These are phyloP conservation scores for Blastobotrys robertii DNA, from an alignment of 805 yeast genomes.

Conservation along the genomic window DNA sequence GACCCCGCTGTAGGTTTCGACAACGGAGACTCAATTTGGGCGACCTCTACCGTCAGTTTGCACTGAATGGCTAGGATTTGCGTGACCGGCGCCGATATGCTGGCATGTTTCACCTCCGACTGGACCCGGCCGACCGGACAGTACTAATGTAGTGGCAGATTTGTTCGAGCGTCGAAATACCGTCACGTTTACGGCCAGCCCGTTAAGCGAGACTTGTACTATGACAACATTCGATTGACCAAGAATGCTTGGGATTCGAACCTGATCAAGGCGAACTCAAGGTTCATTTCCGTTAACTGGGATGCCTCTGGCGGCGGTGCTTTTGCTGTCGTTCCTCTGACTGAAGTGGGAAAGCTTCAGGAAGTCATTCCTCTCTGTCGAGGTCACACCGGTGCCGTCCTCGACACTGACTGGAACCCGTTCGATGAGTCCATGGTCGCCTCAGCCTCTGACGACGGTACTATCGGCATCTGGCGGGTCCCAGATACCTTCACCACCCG, in stretches of 20 bases:
- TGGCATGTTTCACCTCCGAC: too few species aligned
- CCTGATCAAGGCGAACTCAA: conserved; percentile 76
- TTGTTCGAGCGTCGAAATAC: conserved; percentile 93
- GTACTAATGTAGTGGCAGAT: conserved; percentile 35
- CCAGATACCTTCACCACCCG: conserved; percentile 65
- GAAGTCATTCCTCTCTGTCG: conserved; percentile 88
- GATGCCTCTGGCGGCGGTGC: conserved; percentile 97
- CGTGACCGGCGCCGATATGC: too few species aligned
- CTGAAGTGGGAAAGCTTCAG: conserved; percentile 85
- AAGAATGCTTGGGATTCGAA: conserved; percentile 97
- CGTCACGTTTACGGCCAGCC: conserved; percentile 96
- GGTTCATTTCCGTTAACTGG: conserved; percentile 82
- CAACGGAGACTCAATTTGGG: too few species aligned
- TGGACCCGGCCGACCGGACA: too few species aligned
- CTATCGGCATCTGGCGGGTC: conserved; percentile 78
- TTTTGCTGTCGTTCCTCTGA: conserved; percentile 82
- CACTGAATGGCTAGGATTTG: too few species aligned
- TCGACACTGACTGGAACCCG: conserved; percentile 94
- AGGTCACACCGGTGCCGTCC: conserved; percentile 91
- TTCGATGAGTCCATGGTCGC: conserved; percentile 67
- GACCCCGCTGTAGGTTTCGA: too few species aligned
- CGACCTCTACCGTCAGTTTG: too few species aligned
- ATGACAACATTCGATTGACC: conserved; percentile 47
- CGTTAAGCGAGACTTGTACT: conserved; percentile 56
- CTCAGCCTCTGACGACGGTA: conserved; percentile 75